Evolutionary conservation across 2,329 filamentous ascomycete species (phyloP), one percentile per base, ranked within the genome.

Genomic region (Cryphonectria naterciae): DNA sequence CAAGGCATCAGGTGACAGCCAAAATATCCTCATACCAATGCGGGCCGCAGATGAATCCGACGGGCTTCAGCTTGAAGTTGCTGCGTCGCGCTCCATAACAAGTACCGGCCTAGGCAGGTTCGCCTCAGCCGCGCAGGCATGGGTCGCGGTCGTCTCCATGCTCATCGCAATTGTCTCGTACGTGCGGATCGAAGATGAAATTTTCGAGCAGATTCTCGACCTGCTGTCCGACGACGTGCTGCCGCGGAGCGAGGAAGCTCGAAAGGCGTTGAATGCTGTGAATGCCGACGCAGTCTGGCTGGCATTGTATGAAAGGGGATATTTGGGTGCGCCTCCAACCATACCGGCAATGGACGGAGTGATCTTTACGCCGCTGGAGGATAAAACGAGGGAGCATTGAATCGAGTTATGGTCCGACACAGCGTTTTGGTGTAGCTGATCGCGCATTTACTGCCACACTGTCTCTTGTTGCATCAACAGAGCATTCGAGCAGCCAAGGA

Each of bases 231-330:
- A 85, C 4, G 85, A 85, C 43, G 78, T 83, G 52, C 74, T 90
- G 61, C 79, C 83, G 65, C 80, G 77, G 46, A 81, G 84, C 39
- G 68, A 76, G 1, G 82, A 87, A 64, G 85, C 91, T 15, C 85
- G 84, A 64, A 80, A 81, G 46, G 89, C 88, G 15, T 79, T 96
- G 62, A 89, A 92, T 74, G 80, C 78, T 3, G 81, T 91, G 68
- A 94, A 95, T 78, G 83, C 86, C 0, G 93, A 96, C 82, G 91
- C 92, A 1, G 91, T 96, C 4, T 97, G 93, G 93, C 80, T 95
- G 74, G 83, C 84, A 56, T 80, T 88, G 76, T 86, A 87, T 69
- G 81, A 86, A 75, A 79, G 79, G 68, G 85, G 86, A 13, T 28
- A 7, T 13, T 74, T 80, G 71, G 76, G 83, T 49, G 75, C 81